phyloP scores from a whole-genome alignment of 2,329 filamentous ascomycete genomes.

The Phaeosphaeriaceae sp. region DNA sequence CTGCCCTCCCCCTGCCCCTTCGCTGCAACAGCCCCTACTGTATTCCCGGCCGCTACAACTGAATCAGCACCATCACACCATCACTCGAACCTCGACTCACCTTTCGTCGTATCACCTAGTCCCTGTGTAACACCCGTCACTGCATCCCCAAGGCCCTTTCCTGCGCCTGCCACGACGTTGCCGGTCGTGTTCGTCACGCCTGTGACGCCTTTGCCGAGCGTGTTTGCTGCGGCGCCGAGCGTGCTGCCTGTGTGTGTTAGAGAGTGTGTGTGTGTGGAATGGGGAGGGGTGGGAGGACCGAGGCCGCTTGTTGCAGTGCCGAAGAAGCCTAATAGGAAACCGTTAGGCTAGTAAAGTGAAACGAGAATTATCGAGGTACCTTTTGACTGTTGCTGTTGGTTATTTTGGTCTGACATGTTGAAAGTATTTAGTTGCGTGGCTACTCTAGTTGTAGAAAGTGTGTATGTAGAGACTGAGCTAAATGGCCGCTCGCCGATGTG shows the following conservation, averaged over 20 bases:
- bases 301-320: conserved; percentile 41
- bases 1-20: conserved; percentile 31
- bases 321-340: conserved; percentile 34
- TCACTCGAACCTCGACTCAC: conserved; percentile 15
- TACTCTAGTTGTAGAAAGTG: neutral
- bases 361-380: conserved; percentile 15
- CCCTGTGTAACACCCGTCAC: conserved; percentile 43
- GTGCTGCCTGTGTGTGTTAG: conserved; percentile 35
- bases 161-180: conserved; percentile 38
- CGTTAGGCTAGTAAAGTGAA: neutral
- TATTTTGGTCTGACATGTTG: conserved; percentile 35
- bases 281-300: conserved; percentile 21
- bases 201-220: conserved; percentile 41
- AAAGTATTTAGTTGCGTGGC: neutral
- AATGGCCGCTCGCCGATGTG: too few species aligned
- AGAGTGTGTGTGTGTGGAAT: neutral
- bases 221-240: conserved; percentile 42
- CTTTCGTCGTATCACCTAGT: conserved; percentile 44
- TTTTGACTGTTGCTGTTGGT: conserved; percentile 30
- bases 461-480: neutral
- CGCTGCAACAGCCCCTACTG: conserved; percentile 37
- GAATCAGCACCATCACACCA: neutral
- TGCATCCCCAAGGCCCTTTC: conserved; percentile 46
- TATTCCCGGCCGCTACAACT: conserved; percentile 33
- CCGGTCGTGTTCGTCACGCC: conserved; percentile 39